A percentile compares a stretch with the other conserved stretches of the same genome.
phyloP scores from a whole-genome alignment of 2,329 filamentous ascomycete genomes.

The Cephalotrichum gorgonifer region DNA sequence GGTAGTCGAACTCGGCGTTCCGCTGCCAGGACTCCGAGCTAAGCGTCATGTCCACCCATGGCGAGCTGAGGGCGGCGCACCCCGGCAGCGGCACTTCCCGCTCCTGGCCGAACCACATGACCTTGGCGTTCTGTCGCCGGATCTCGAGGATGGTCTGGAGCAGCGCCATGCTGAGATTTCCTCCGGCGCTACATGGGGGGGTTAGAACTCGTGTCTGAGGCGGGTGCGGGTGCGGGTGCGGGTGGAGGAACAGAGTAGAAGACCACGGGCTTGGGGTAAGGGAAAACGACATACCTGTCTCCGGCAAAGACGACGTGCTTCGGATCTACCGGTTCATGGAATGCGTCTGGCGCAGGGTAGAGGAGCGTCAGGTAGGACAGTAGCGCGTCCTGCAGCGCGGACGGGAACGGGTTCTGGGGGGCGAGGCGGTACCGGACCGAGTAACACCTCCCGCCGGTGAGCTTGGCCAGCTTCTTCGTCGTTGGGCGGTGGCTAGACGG shows the following conservation, averaged over 20 bases:
- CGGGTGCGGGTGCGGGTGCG: background rate
- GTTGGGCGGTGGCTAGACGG: slow-evolving; percentile 53
- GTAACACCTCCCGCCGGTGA: slow-evolving; percentile 58
- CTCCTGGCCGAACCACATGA: slow-evolving; percentile 50
- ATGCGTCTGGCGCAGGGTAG: slow-evolving; percentile 57
- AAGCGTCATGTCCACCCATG: slow-evolving; percentile 63
- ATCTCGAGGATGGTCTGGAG: slow-evolving; percentile 61
- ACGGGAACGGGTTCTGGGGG: slow-evolving; percentile 65
- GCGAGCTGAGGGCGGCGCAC: slow-evolving; percentile 50
- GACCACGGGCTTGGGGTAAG: too few species aligned
- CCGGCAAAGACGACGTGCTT: slow-evolving; percentile 61
- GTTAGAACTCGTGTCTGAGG: background rate
- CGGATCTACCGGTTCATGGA: slow-evolving; percentile 55
- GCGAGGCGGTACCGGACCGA: slow-evolving; percentile 65
- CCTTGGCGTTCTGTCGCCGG: slow-evolving; percentile 27
- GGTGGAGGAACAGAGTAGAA: background rate
- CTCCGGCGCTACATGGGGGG: slow-evolving; percentile 48
- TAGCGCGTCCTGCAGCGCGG: slow-evolving; percentile 62
- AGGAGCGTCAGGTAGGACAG: slow-evolving; percentile 63
- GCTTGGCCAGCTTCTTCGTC: slow-evolving; percentile 51
- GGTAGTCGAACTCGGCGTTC: slow-evolving; percentile 21
- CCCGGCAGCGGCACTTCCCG: slow-evolving; percentile 56
- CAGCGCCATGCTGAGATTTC: slow-evolving; percentile 57
- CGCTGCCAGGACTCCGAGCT: slow-evolving; percentile 25
- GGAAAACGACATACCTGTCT: slow-evolving; percentile 50